These are phyloP conservation scores for Yarrowia osloensis DNA, from an alignment of 805 yeast genomes.

Conservation along the genomic window DNA sequence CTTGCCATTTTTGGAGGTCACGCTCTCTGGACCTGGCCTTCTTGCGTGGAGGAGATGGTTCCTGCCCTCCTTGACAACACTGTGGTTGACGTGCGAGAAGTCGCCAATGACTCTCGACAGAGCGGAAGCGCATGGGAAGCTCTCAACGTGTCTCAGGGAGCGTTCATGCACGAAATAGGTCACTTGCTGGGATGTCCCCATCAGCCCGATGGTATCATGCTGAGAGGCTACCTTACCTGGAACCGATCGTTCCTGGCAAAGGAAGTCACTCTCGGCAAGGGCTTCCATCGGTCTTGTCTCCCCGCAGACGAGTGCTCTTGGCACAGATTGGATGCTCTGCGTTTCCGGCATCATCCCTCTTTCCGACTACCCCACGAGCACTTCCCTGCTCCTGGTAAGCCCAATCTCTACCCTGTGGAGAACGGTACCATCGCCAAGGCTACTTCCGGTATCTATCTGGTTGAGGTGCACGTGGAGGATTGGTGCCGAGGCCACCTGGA, in stretches of 20 bases:
- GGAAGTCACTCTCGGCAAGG: constrained; percentile 46
- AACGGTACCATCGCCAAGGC: constrained; percentile 54
- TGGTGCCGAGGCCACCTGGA: constrained; percentile 59
- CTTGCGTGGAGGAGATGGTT: constrained; percentile 67
- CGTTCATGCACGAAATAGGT: constrained; percentile 94
- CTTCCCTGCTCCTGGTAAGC: constrained; percentile 44
- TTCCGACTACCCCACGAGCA: constrained; percentile 69
- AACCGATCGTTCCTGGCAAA: constrained; percentile 78
- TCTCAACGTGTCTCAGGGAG: constrained; percentile 81
- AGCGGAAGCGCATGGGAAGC: constrained; percentile 92
- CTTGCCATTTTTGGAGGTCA: constrained; percentile 94
- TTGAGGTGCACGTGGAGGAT: constrained; percentile 68
- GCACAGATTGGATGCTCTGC: constrained; percentile 76
- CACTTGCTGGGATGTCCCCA: constrained; percentile 91
- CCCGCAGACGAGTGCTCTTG: constrained; percentile 77
- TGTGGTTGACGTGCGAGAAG: constrained; percentile 59
- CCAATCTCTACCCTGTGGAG: constrained; percentile 52
- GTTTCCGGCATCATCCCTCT: constrained; percentile 80
- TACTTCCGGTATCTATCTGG: constrained; percentile 66
- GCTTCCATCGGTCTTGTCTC: constrained; percentile 39
- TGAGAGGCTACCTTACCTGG: constrained; percentile 78
- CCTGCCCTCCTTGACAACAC: constrained; percentile 75
- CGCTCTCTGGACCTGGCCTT: constrained; percentile 91
- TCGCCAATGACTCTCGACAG: constrained; percentile 87
- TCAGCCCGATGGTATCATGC: constrained; percentile 86